phyloP scores from a whole-genome alignment of 352 stramenopile genomes.

The Pythium utonaiense region DNA sequence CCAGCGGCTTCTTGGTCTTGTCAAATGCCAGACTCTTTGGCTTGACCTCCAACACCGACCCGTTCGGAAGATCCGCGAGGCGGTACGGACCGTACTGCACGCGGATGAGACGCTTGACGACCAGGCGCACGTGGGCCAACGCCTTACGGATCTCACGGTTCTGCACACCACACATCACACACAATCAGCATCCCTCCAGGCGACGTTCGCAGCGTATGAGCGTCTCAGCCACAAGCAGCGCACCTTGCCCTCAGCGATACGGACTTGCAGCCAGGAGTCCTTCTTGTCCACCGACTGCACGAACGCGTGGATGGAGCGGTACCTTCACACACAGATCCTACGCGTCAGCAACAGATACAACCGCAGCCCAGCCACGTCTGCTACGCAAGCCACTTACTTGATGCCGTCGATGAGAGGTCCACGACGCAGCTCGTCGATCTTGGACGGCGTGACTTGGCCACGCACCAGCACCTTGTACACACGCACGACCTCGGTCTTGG shows the following conservation, averaged over 20 bases:
- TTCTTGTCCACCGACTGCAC: conserved; percentile 83
- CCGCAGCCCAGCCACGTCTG: too few species aligned
- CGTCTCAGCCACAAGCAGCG: too few species aligned
- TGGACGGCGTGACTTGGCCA: conserved; percentile 73
- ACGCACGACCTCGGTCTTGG: conserved; percentile 63
- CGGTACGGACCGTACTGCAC: conserved; percentile 89
- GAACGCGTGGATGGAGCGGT: conserved; percentile 64
- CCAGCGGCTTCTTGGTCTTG: conserved; percentile 16
- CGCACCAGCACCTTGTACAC: conserved; percentile 86
- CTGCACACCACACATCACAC: conserved; percentile 26
- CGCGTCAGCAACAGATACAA: conserved; percentile 3
- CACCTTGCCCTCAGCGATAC: conserved; percentile 87
- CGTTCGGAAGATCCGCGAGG: conserved; percentile 67
- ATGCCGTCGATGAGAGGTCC: conserved; percentile 80
- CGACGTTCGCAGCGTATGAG: background rate
- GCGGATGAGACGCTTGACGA: conserved; percentile 87
- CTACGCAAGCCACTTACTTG: conserved; percentile 47
- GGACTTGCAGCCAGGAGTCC: conserved; percentile 87
- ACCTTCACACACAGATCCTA: conserved; percentile 20
- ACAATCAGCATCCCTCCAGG: background rate
- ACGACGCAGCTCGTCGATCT: conserved; percentile 70
- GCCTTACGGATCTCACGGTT: conserved; percentile 91
- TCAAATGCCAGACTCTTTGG: conserved; percentile 42
- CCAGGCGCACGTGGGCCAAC: conserved; percentile 77
- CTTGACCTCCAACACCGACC: conserved; percentile 74